Percentiles rank a stretch among this genome's conserved stretches.
Evolutionary conservation across 768 basidiomycete genomes (phyloP).

Genomic region (Mycena vulgaris): DNA sequence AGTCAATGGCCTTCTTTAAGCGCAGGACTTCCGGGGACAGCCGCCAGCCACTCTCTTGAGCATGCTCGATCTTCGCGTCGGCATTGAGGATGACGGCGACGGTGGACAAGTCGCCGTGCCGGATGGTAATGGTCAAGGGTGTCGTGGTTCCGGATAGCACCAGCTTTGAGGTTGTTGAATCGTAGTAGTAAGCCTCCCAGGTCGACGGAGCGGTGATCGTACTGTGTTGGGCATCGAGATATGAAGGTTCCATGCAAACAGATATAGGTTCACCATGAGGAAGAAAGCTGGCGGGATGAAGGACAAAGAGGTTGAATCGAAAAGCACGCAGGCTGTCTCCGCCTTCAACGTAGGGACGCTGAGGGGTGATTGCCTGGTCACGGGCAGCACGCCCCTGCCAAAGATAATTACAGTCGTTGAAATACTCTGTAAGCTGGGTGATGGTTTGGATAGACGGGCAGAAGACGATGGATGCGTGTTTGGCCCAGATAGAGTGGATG

Average conservation of each 20-base stretch:
- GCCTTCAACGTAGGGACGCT: not conserved
- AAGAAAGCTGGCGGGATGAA: not conserved
- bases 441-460: not conserved
- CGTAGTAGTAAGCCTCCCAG: not conserved
- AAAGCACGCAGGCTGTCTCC: not conserved
- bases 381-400: not conserved
- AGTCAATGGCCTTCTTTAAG: not conserved
- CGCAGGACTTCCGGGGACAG: not conserved
- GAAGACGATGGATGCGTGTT: not conserved
- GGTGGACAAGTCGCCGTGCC: constrained; percentile 4
- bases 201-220: not conserved
- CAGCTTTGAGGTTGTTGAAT: not conserved
- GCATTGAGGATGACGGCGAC: constrained; percentile 1
- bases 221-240: not conserved
- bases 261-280: not conserved
- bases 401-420: not conserved
- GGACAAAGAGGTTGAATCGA: not conserved
- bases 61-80: not conserved
- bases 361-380: not conserved
- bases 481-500: not conserved
- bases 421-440: not conserved
- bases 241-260: not conserved
- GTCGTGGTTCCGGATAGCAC: not conserved
- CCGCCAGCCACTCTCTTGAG: not conserved
- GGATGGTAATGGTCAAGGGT: not conserved